phyloP scores from a whole-genome alignment of 1,284 basidiomycete species.

The Boletus sp. region DNA sequence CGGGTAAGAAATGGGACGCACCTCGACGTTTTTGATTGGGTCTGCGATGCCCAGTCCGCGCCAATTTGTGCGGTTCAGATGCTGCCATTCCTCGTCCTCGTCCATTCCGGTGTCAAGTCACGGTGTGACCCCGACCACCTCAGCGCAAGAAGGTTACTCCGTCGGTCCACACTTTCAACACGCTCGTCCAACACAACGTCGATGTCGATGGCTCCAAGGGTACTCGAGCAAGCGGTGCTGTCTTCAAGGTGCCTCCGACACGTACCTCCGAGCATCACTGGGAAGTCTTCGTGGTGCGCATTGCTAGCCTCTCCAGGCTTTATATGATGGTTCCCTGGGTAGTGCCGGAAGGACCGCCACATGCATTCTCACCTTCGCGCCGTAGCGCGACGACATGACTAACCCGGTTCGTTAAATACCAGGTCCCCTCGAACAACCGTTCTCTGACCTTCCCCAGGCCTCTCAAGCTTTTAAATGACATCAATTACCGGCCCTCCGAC shows the following conservation, averaged over 20 bases:
- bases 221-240: too few relatives aligned
- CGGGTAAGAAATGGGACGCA: slow-evolving; percentile 31
- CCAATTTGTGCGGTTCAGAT: slow-evolving; percentile 61
- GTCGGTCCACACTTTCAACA: too few relatives aligned
- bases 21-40: slow-evolving; percentile 80
- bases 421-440: too few relatives aligned
- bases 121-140: slow-evolving; percentile 11
- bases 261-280: too few relatives aligned
- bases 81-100: slow-evolving; percentile 63
- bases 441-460: neutral
- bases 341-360: slow-evolving; percentile 2
- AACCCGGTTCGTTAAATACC: neutral
- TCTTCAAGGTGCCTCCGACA: too few relatives aligned
- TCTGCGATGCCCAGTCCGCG: slow-evolving; percentile 74
- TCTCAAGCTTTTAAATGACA: slow-evolving; percentile 9
- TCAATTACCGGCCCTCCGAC: neutral
- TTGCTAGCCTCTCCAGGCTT: neutral
- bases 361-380: slow-evolving; percentile 3
- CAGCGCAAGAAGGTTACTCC: neutral
- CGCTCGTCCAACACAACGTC: too few relatives aligned
- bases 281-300: too few relatives aligned
- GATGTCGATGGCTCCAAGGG: too few relatives aligned
- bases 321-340: too few relatives aligned
- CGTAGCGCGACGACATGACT: too few relatives aligned
- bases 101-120: neutral